These are phyloP conservation scores for Saturnispora quitensis DNA, from an alignment of 805 yeast species.

Conservation along the genomic window DNA sequence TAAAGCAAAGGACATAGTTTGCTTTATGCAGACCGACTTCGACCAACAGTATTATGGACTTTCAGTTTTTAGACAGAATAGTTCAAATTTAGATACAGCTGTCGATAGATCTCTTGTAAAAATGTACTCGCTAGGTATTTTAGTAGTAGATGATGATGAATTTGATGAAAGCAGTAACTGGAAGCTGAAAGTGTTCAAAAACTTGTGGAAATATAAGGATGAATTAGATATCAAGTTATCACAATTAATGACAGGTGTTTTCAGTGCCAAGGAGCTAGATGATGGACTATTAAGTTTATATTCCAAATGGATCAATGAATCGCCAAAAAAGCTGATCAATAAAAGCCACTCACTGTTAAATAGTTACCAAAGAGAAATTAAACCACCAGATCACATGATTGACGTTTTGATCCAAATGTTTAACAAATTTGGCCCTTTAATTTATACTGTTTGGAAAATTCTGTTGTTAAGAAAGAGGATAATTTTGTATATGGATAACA, in stretches of 20 bases:
- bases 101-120: constrained; percentile 37
- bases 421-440: constrained; percentile 51
- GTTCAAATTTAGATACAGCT: constrained; percentile 11
- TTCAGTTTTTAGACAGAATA: constrained; percentile 41
- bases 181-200: constrained; percentile 33
- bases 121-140: constrained; percentile 58
- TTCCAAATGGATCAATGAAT: neutral
- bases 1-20: constrained; percentile 40
- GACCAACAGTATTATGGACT: constrained; percentile 35
- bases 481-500: constrained; percentile 26
- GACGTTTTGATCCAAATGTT: constrained; percentile 38
- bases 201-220: constrained; percentile 34
- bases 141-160: constrained; percentile 40
- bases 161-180: constrained; percentile 21
- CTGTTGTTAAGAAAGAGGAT: constrained; percentile 50
- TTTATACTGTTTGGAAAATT: constrained; percentile 56
- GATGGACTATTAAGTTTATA: neutral
- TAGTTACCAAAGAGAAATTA: constrained; percentile 9
- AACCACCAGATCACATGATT: constrained; percentile 34
- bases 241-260: neutral
- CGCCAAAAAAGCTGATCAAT: neutral
- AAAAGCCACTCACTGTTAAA: neutral
- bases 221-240: constrained; percentile 13
- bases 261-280: neutral
- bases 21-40: constrained; percentile 33